Percentiles rank a stretch among this genome's conserved stretches.
Conservation (phyloP, 2,329 filamentous ascomycete species). For the Coleophoma crateriformis region DNA sequence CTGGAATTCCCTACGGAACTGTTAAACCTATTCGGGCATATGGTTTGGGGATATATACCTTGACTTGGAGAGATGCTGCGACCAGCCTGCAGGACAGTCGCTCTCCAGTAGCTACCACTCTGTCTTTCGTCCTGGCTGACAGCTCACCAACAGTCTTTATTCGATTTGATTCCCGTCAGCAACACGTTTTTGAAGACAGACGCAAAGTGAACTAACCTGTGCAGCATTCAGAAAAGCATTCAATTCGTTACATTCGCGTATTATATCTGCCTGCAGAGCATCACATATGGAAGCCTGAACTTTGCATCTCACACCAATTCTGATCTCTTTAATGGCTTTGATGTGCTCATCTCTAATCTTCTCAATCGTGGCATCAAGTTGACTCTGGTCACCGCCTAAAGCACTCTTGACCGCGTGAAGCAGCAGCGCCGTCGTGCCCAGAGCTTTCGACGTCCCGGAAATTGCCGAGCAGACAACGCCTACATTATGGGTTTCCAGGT, state of each 20-base stretch:
- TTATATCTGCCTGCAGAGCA: slow-evolving; percentile 10
- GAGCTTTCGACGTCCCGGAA: slow-evolving; percentile 45
- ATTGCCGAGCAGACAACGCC: slow-evolving; percentile 52
- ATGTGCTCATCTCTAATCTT: slow-evolving; percentile 45
- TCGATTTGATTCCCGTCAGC: not conserved
- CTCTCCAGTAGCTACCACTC: slow-evolving; percentile 39
- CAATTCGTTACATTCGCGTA: slow-evolving; percentile 41
- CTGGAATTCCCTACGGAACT: slow-evolving; percentile 3
- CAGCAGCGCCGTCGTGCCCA: slow-evolving; percentile 46
- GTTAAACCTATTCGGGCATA: not conserved
- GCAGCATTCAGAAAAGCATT: slow-evolving; percentile 46
- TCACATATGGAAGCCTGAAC: not conserved
- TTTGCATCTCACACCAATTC: slow-evolving; percentile 33
- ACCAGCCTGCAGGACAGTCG: slow-evolving; percentile 26
- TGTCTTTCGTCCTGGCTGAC: slow-evolving; percentile 42
- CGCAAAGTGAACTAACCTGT: slow-evolving; percentile 30
- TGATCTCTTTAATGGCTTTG: slow-evolving; percentile 33
- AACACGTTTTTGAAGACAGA: not conserved
- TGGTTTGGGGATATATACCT: slow-evolving; percentile 13
- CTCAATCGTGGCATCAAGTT: slow-evolving; percentile 42
- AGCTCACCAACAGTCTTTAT: slow-evolving; percentile 39
- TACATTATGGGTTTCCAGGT: slow-evolving; percentile 37
- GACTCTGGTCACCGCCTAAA: slow-evolving; percentile 11
- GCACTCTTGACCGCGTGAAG: slow-evolving; percentile 26
- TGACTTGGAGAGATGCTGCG: slow-evolving; percentile 22